Conservation (phyloP, 148 eudicot species). For the Simmondsia chinensis region DNA sequence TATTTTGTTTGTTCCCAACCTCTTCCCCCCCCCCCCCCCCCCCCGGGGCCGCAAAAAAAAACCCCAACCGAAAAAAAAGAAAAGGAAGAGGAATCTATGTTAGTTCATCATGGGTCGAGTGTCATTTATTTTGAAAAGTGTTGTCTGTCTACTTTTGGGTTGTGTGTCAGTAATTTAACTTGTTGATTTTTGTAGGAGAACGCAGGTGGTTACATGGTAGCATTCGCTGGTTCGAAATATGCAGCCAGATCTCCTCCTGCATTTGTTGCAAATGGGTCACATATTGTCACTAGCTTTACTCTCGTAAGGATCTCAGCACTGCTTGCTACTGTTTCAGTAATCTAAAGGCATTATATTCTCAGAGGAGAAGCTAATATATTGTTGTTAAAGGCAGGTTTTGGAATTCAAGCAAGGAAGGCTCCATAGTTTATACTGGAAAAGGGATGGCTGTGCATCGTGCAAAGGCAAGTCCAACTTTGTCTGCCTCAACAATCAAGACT, state of each 20-base stretch:
- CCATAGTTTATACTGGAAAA: conserved; percentile 83
- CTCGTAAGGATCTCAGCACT: conserved; percentile 42
- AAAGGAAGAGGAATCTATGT: too few relatives aligned
- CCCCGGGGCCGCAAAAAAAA: too few relatives aligned
- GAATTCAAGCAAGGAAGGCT: conserved; percentile 82
- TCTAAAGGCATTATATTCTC: too few relatives aligned
- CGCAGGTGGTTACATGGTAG: conserved; percentile 81
- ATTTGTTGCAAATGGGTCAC: conserved; percentile 62
- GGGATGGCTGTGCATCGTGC: conserved; percentile 81
- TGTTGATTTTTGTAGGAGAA: conserved; percentile 46
- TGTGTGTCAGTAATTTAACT: too few relatives aligned
- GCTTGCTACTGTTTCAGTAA: background rate
- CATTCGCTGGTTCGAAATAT: conserved; percentile 91
- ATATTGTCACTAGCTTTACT: conserved; percentile 81
- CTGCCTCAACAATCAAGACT: conserved; percentile 76
- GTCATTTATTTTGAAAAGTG: too few relatives aligned
- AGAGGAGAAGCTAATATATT: background rate
- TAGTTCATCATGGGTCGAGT: too few relatives aligned
- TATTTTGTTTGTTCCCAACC: too few relatives aligned
- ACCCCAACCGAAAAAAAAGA: too few relatives aligned
- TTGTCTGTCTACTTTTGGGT: too few relatives aligned
- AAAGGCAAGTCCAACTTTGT: conserved; percentile 56
- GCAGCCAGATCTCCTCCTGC: conserved; percentile 89
- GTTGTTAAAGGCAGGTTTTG: conserved; percentile 35
- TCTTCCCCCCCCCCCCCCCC: too few relatives aligned